A percentile compares a stretch with the other conserved stretches of the same genome.
Evolutionary conservation across 208 protist genomes (phyloP).

Genomic region (Leishmania arabica): DNA sequence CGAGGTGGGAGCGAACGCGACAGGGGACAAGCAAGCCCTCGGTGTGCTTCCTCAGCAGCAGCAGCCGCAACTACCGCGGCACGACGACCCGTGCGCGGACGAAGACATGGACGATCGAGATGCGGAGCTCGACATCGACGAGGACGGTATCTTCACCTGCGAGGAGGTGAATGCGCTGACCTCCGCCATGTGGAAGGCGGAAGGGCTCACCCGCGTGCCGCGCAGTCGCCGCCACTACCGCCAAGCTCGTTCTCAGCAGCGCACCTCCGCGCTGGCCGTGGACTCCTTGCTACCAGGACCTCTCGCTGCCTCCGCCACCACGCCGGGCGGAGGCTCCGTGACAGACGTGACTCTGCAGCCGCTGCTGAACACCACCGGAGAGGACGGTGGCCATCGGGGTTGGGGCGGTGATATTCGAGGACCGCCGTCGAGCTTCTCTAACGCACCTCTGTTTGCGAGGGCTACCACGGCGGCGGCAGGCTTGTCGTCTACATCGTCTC

Average conservation of each 20-base stretch:
- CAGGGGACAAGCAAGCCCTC: neutral
- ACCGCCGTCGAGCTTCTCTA: constrained; percentile 1
- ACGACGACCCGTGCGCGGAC: neutral
- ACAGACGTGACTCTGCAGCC: neutral
- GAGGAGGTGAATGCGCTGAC: constrained; percentile 27
- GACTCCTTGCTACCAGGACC: neutral
- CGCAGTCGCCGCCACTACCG: neutral
- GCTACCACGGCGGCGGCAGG: neutral
- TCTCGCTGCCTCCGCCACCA: neutral
- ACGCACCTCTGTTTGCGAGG: neutral
- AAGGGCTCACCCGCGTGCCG: constrained; percentile 25
- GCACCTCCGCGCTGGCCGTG: no score
- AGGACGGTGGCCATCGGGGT: neutral
- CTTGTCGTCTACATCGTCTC: neutral
- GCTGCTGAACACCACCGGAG: neutral
- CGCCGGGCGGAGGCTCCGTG: neutral
- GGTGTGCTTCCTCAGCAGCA: neutral
- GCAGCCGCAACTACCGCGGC: neutral
- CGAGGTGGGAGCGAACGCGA: neutral
- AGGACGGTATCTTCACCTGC: constrained; percentile 17
- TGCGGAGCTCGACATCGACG: neutral
- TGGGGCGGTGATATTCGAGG: neutral
- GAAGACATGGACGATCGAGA: constrained; percentile 8
- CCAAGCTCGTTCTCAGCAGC: neutral
- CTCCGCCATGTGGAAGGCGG: constrained; percentile 33